phyloP scores from a whole-genome alignment of 306 rosid species.

The Cajanus cajan region DNA sequence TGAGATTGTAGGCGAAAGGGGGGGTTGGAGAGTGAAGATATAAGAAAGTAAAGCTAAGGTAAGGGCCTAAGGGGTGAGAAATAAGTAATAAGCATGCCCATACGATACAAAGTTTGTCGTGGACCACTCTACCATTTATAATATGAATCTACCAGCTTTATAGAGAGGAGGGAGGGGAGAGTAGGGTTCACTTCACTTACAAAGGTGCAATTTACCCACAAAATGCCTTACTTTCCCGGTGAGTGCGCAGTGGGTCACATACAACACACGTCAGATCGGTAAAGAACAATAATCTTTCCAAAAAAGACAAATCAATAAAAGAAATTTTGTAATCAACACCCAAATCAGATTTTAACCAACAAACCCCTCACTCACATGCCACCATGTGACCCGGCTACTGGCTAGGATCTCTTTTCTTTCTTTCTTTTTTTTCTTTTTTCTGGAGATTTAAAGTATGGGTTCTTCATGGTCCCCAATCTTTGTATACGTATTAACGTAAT shows the following conservation, averaged over 20 bases:
- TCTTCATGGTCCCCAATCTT: constrained; percentile 87
- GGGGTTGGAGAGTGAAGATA: neutral
- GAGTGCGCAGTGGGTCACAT: constrained; percentile 83
- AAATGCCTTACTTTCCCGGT: constrained; percentile 61
- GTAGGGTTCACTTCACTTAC: constrained; percentile 54
- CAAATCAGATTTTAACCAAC: constrained; percentile 14
- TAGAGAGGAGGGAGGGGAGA: constrained; percentile 31
- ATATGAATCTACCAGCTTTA: constrained; percentile 71
- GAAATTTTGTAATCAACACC: neutral
- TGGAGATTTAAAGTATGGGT: constrained; percentile 86
- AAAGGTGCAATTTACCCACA: constrained; percentile 42
- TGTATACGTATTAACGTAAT: constrained; percentile 41
- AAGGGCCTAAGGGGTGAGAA: neutral
- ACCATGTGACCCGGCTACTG: constrained; percentile 81
- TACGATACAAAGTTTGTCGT: constrained; percentile 41
- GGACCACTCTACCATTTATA: constrained; percentile 82
- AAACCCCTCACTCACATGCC: constrained; percentile 66
- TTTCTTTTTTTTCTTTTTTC: constrained; percentile 48
- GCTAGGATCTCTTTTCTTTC: too few relatives aligned
- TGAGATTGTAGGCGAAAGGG: too few relatives aligned
- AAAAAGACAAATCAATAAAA: constrained; percentile 33
- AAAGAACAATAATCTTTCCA: constrained; percentile 40
- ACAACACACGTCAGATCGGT: constrained; percentile 50
- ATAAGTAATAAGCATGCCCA: constrained; percentile 25
- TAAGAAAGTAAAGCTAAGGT: neutral